Base-by-base conservation (phyloP, 495 filamentous ascomycete genomes). In the Parathielavia appendiculata region DNA sequence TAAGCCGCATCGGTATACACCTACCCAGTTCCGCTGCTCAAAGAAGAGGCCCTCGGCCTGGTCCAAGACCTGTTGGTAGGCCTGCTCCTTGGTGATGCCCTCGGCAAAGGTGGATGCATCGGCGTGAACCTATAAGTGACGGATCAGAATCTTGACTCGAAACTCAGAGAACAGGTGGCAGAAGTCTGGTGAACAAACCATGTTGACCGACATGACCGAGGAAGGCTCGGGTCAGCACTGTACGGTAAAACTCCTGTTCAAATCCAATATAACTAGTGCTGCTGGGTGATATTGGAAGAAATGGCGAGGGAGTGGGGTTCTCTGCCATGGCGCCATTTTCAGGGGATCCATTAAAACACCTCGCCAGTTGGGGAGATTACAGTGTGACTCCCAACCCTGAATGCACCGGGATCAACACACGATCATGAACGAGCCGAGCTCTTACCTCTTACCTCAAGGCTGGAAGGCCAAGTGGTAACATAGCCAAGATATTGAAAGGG, bases 1-100 rank as follows among this genome's bases (percentile, higher is more conserved):
- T 6, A 30, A 30, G n/a, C n/a, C 26, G 26, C 26, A 6, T 3
- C 26, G 26, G 6, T 6, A 30, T 2, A 6, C 19, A 54, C 80
- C 66, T 72, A 95, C 90, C 92, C 92, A 96, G 66, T 96, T 96
- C 48, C 87, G 78, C 66, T 96, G 92, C 19, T 82, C 90, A 38
- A 83, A 79, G 41, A 91, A 83, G 5, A 97, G 76, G 17, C 84
- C 84, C 58, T 81, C 77, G 6, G 86, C 82, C 63, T 91, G 83
- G 34, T 86, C 74, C 8, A 91, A 71, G 11, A 96, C 81, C 65
- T 92, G 87, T 26, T 79, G 73, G 67, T 93, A 96, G 48, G 87
- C 83, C 58, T 92, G 83, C 62, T 80, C 77, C 71, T 95, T 96
- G 51, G 81, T 85, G 44, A 84, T 63, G 38, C 76, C 81, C 5